These are phyloP conservation scores for Tieghemostelium lacteum DNA, from an alignment of 78 protist species.

Conservation along the genomic window DNA sequence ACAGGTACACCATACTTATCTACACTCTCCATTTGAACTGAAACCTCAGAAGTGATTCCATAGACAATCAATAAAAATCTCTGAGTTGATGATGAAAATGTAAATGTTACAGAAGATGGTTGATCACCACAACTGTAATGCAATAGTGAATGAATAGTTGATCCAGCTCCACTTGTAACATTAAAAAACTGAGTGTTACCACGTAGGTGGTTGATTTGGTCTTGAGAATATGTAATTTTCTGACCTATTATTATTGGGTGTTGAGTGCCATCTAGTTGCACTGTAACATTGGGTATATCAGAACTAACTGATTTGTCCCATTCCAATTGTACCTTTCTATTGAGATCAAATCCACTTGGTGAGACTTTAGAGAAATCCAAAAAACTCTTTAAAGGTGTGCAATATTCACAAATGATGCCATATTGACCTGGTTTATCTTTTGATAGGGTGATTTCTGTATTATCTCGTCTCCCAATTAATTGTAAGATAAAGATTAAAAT, in stretches of 20 bases:
- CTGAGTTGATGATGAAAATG: background rate
- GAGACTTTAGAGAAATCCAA: slow-evolving; percentile 20
- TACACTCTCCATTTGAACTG: background rate
- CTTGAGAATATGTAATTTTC: background rate
- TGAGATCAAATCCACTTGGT: slow-evolving; percentile 32
- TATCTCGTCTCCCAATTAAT: too few relatives aligned
- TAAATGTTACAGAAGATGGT: background rate
- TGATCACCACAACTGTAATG: slow-evolving; percentile 39
- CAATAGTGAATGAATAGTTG: slow-evolving; percentile 11
- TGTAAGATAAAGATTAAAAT: too few relatives aligned
- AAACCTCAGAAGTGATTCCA: slow-evolving; percentile 15
- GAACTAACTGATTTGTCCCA: background rate
- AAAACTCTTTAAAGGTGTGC: slow-evolving; percentile 24
- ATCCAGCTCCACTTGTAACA: slow-evolving; percentile 3
- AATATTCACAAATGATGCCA: slow-evolving; percentile 26
- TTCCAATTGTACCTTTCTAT: background rate
- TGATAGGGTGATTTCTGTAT: background rate
- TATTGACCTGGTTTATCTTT: slow-evolving; percentile 7
- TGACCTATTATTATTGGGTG: slow-evolving; percentile 31
- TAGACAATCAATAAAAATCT: slow-evolving; percentile 8
- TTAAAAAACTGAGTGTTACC: slow-evolving; percentile 17
- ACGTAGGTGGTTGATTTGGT: background rate
- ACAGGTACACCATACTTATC: slow-evolving; percentile 32
- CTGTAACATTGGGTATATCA: slow-evolving; percentile 11
- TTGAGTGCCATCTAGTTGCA: background rate